phyloP scores from a whole-genome alignment of 768 basidiomycete species.

The Mycena pura region DNA sequence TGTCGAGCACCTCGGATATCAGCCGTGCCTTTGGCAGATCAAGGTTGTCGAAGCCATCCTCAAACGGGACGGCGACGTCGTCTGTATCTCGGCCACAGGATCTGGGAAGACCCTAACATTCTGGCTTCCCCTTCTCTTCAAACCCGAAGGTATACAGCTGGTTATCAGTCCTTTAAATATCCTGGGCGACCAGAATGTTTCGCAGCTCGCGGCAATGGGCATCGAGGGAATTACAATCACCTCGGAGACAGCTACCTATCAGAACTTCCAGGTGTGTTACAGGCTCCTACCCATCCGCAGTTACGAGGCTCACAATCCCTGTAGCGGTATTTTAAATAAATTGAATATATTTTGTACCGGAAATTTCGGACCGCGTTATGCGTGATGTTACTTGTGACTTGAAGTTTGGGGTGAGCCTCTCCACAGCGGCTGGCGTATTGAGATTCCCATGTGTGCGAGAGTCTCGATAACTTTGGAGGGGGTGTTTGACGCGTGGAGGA shows the following conservation, averaged over 20 bases:
- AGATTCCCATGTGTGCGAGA: constrained; percentile 36
- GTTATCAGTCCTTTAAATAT: neutral
- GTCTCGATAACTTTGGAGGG: constrained; percentile 35
- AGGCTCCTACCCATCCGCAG: neutral
- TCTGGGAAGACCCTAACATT: too few relatives aligned
- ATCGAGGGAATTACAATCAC: neutral
- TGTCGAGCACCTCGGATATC: neutral
- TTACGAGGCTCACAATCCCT: too few relatives aligned
- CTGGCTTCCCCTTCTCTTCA: neutral
- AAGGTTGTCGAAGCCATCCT: too few relatives aligned
- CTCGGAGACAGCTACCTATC: neutral
- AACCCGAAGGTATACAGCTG: neutral
- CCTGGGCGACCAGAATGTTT: neutral
- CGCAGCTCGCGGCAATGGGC: neutral
- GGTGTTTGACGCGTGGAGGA: constrained; percentile 29
- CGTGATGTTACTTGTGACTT: neutral
- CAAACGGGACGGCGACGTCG: too few relatives aligned
- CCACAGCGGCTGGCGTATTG: too few relatives aligned
- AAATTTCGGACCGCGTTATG: neutral
- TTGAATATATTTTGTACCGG: too few relatives aligned
- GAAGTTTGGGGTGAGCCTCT: too few relatives aligned
- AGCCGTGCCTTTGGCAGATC: too few relatives aligned
- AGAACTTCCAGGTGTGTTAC: neutral
- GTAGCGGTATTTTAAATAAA: too few relatives aligned
- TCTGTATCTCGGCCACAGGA: too few relatives aligned